Percentiles rank a stretch among this genome's conserved stretches.
Conservation (phyloP, 148 eudicot species). For the Linanthus parryae region DNA sequence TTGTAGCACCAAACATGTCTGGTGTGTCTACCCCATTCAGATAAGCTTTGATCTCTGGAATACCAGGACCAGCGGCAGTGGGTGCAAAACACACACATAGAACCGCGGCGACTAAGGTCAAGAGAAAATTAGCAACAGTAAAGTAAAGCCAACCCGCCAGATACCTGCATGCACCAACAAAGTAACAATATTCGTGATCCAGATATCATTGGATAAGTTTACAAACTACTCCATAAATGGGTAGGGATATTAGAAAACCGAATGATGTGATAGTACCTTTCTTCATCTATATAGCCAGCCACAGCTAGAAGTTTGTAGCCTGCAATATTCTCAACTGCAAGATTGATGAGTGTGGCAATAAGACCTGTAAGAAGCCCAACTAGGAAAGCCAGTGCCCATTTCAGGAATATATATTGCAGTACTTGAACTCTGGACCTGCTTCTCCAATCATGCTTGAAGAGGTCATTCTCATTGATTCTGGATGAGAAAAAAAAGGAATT, state of each 20-base stretch:
- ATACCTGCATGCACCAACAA: constrained; percentile 51
- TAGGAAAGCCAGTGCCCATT: constrained; percentile 46
- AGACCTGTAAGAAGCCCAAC: constrained; percentile 50
- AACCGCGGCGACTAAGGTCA: constrained; percentile 57
- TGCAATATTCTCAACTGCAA: constrained; percentile 54
- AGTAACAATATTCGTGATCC: neutral
- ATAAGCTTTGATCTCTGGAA: constrained; percentile 88
- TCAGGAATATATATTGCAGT: constrained; percentile 39
- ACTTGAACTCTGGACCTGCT: constrained; percentile 44
- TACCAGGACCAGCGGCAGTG: constrained; percentile 92
- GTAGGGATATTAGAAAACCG: neutral
- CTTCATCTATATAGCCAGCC: constrained; percentile 24
- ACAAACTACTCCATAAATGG: neutral
- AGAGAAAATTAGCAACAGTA: constrained; percentile 50
- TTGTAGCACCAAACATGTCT: constrained; percentile 80
- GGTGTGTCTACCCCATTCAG: constrained; percentile 90
- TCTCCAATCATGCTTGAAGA: constrained; percentile 64
- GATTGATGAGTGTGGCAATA: constrained; percentile 44
- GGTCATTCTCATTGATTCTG: constrained; percentile 59
- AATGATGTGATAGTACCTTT: constrained; percentile 19
- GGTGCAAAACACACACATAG: constrained; percentile 78
- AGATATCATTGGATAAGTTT: neutral
- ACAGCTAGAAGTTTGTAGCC: constrained; percentile 40
- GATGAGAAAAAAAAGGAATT: constrained; percentile 2
- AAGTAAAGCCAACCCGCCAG: constrained; percentile 47